A percentile compares a stretch with the other conserved stretches of the same genome.
Evolutionary conservation across 2,329 filamentous ascomycete species (phyloP).

Genomic region (Aureobasidium pullulans): DNA sequence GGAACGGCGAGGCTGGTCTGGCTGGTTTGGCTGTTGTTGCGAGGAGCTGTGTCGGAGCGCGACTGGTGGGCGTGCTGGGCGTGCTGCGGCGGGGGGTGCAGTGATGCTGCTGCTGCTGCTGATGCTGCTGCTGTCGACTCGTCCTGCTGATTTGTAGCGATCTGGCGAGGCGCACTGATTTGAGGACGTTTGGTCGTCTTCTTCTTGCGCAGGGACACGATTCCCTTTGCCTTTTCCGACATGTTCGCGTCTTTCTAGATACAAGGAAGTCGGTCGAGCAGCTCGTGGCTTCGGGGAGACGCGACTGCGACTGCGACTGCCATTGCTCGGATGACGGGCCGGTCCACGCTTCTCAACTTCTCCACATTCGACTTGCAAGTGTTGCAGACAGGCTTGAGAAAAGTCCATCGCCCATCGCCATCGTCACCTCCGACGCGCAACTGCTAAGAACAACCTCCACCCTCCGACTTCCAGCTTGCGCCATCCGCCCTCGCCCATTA

Average conservation of each 20-base stretch:
- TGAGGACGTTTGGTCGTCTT: constrained; percentile 46
- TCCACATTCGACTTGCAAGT: no score
- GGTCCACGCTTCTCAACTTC: no score
- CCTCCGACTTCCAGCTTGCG: no score
- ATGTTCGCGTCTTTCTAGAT: constrained; percentile 16
- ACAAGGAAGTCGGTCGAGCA: no score
- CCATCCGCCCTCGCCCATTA: background rate
- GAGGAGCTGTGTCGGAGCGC: background rate
- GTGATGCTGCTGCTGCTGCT: background rate
- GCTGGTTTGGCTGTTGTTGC: background rate
- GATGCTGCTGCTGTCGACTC: constrained; percentile 2
- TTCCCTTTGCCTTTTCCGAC: constrained; percentile 34
- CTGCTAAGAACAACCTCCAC: no score
- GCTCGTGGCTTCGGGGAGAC: background rate
- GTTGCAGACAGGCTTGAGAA: background rate
- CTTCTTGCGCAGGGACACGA: constrained; percentile 56
- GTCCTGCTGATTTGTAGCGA: constrained; percentile 22
- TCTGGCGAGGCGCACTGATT: constrained; percentile 54
- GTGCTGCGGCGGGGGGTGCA: background rate
- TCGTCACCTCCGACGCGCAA: background rate
- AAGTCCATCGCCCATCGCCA: background rate
- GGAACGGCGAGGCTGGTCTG: constrained; percentile 16
- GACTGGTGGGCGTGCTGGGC: background rate
- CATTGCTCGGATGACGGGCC: no score
- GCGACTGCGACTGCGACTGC: no score